Evolutionary conservation across 306 rosid species (phyloP).

Genomic region (Quercus suber): DNA sequence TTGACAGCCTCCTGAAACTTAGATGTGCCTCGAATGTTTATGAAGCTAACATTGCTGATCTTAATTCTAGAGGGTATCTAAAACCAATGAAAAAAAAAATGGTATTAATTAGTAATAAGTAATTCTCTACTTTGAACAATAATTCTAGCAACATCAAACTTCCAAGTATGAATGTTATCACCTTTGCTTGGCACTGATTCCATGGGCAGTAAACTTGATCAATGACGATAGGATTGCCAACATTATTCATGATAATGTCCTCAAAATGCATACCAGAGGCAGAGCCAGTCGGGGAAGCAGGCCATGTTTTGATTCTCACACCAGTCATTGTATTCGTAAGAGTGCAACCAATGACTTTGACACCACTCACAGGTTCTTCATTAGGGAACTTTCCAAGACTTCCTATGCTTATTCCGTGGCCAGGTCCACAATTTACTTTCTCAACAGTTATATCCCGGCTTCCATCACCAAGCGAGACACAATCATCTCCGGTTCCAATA

Average conservation of each 20-base stretch:
- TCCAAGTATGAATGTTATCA: background rate
- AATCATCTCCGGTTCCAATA: constrained; percentile 50
- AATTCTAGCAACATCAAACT: too few species aligned
- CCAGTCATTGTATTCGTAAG: constrained; percentile 31
- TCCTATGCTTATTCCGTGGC: constrained; percentile 50
- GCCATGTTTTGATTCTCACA: constrained; percentile 52
- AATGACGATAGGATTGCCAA: constrained; percentile 33
- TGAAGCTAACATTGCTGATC: constrained; percentile 46
- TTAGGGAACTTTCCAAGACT: constrained; percentile 32
- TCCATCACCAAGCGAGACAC: constrained; percentile 54
- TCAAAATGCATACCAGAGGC: constrained; percentile 30
- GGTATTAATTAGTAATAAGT: too few species aligned
- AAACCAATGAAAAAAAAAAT: background rate
- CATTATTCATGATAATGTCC: constrained; percentile 38
- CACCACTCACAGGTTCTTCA: constrained; percentile 24
- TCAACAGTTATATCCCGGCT: constrained; percentile 10
- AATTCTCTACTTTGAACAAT: background rate
- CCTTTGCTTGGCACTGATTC: constrained; percentile 32
- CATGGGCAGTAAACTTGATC: constrained; percentile 62
- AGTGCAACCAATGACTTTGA: constrained; percentile 33
- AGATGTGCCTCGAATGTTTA: constrained; percentile 36
- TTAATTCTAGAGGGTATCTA: constrained; percentile 37
- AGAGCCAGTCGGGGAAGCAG: background rate
- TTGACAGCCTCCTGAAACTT: constrained; percentile 20
- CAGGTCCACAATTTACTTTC: constrained; percentile 44